Conservation (phyloP, 2,329 filamentous ascomycete species). For the Aspergillus unguis region DNA sequence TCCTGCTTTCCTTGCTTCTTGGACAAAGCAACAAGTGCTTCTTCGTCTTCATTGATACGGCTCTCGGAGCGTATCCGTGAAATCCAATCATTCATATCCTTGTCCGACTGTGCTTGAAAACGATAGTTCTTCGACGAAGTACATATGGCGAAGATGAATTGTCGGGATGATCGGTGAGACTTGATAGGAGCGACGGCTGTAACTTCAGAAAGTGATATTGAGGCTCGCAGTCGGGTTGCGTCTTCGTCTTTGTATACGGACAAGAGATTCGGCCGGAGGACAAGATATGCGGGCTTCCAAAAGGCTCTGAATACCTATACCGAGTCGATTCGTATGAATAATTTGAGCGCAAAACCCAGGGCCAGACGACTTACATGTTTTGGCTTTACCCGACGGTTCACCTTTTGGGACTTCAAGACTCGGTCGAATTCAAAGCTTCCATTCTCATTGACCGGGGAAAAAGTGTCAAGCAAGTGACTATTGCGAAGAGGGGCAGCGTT, state of each 20-base stretch:
- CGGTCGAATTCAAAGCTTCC: slow-evolving; percentile 95
- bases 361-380: slow-evolving; percentile 65
- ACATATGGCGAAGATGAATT: slow-evolving; percentile 89
- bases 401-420: slow-evolving; percentile 82
- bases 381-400: slow-evolving; percentile 85
- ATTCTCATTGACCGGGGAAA: slow-evolving; percentile 88
- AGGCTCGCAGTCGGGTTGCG: slow-evolving; percentile 83
- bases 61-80: slow-evolving; percentile 74
- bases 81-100: slow-evolving; percentile 84
- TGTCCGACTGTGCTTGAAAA: slow-evolving; percentile 69
- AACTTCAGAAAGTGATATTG: slow-evolving; percentile 82
- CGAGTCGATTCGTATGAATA: slow-evolving; percentile 16
- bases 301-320: slow-evolving; percentile 56
- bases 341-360: slow-evolving; percentile 6
- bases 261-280: slow-evolving; percentile 83
- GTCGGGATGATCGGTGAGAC: slow-evolving; percentile 80
- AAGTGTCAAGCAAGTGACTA: slow-evolving; percentile 59
- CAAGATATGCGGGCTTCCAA: slow-evolving; percentile 87
- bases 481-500: slow-evolving; percentile 30
- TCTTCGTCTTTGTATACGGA: slow-evolving; percentile 92
- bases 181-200: slow-evolving; percentile 87
- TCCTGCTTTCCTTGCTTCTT: slow-evolving; percentile 24
- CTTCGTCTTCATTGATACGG: slow-evolving; percentile 82
- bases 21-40: slow-evolving; percentile 62
- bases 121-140: slow-evolving; percentile 89